Conservation (phyloP, 2,329 filamentous ascomycete species). For the Beauveria rudraprayagi region DNA sequence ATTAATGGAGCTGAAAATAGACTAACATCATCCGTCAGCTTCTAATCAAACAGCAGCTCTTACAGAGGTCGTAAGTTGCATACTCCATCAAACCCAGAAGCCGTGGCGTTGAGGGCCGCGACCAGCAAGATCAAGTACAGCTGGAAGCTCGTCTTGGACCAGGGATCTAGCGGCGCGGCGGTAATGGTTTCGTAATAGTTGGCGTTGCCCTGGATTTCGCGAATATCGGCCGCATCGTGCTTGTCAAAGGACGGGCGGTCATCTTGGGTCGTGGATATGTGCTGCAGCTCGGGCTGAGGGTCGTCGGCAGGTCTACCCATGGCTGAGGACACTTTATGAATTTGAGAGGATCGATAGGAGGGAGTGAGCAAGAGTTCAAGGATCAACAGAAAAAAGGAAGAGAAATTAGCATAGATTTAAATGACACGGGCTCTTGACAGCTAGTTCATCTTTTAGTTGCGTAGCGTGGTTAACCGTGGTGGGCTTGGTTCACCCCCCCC, state of each 20-base stretch:
- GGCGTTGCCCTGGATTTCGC: slow-evolving; percentile 22
- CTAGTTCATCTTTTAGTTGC: too few species aligned
- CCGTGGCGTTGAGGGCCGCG: slow-evolving; percentile 29
- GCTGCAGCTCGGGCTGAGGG: slow-evolving; percentile 1
- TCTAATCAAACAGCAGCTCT: not conserved
- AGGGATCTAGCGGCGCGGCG: slow-evolving; percentile 23
- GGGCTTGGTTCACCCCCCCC: too few species aligned
- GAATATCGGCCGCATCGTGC: slow-evolving; percentile 16
- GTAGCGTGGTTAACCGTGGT: too few species aligned
- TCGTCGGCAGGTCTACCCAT: not conserved
- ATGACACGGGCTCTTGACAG: too few species aligned
- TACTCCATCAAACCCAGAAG: slow-evolving; percentile 31
- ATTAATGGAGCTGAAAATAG: slow-evolving; percentile 25
- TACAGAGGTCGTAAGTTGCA: slow-evolving; percentile 5
- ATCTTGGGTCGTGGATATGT: not conserved
- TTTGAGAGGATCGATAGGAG: too few species aligned
- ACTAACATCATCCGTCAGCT: slow-evolving; percentile 12
- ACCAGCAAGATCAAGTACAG: slow-evolving; percentile 29
- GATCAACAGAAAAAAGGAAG: too few species aligned
- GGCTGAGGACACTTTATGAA: not conserved
- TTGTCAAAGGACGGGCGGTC: slow-evolving; percentile 14
- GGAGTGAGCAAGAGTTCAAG: too few species aligned
- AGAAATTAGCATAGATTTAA: too few species aligned
- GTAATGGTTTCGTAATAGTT: slow-evolving; percentile 21
- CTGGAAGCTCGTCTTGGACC: slow-evolving; percentile 27